Percentiles rank a stretch among this genome's conserved stretches.
phyloP scores from a whole-genome alignment of 2,329 filamentous ascomycete genomes.

The Plenodomus tracheiphilus region DNA sequence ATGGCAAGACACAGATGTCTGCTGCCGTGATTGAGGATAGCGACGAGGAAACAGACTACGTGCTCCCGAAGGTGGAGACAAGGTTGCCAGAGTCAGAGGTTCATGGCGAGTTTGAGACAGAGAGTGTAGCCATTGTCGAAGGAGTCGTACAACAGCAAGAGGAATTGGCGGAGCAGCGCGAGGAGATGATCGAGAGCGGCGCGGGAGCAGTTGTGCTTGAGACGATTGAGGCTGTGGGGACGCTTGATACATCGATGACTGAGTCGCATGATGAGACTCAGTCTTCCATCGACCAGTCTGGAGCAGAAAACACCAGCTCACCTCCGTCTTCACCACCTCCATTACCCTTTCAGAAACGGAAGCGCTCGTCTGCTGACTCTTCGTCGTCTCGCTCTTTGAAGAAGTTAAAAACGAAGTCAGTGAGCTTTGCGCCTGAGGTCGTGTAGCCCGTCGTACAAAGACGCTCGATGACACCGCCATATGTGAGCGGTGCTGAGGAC shows the following conservation, averaged over 20 bases:
- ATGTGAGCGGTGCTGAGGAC: neutral
- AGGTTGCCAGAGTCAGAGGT: neutral
- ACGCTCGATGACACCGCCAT: neutral
- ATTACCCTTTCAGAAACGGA: neutral
- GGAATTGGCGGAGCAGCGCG: neutral
- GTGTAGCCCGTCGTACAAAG: neutral
- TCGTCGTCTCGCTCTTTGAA: neutral
- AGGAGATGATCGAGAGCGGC: neutral
- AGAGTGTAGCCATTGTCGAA: neutral
- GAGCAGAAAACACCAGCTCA: neutral
- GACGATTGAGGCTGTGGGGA: no score
- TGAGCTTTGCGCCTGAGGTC: neutral
- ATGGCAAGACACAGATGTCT: neutral
- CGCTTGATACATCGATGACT: neutral
- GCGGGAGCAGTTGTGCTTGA: no score
- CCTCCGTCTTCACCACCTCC: neutral
- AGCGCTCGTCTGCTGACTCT: neutral
- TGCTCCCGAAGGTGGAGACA: neutral
- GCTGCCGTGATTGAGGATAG: constrained; percentile 2
- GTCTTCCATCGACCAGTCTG: neutral
- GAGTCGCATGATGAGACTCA: neutral
- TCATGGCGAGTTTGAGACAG: neutral
- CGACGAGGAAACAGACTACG: constrained; percentile 3
- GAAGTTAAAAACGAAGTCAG: neutral
- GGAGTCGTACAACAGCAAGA: neutral